Evolutionary conservation across 768 basidiomycete species (phyloP), one percentile per base, ranked within the genome.

Genomic region (Guyanaporus albipodus): DNA sequence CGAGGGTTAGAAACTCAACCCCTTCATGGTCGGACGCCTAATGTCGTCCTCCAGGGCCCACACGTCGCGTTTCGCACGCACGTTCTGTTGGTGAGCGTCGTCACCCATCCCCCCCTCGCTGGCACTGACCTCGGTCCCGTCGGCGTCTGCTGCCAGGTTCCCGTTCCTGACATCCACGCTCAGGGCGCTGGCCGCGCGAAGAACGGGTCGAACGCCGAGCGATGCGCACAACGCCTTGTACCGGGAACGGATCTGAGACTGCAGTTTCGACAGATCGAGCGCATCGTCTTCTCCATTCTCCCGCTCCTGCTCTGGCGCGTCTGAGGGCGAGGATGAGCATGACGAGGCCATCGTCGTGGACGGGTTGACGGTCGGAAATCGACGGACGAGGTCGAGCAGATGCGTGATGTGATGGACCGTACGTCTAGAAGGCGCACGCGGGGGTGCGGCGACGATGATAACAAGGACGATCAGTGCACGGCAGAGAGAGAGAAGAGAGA

Each of bases 141-240:
- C 17, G 1, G 54, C 52, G n/a, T 18, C 44, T n/a, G n/a, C n/a
- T n/a, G n/a, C n/a, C n/a, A n/a, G n/a, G n/a, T n/a, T n/a, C n/a
- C n/a, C n/a, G n/a, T n/a, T n/a, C n/a, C n/a, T n/a, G n/a, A n/a
- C n/a, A n/a, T n/a, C n/a, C n/a, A n/a, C n/a, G n/a, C n/a, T n/a
- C n/a, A n/a, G n/a, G 34, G 18, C 19, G 1, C 56, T 53, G 14
- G 67, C 63, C 4, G n/a, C n/a, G n/a, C 67, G 61, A 12, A 75
- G 33, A 2, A 70, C 69, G 11, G 82, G 80, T 22, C 75, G 62
- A 8, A 91, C 77, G 26, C 88, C 89, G 18, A 97, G 72, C 0
- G 80, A 78, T 0, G 92, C 82, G 56, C 94, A 99, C 31, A 94
- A 79, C 0, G 82, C 77, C 58, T 85, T 87, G 67, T 98, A 96